These are phyloP conservation scores for Hypoxylon sp. DNA, from an alignment of 2,329 filamentous ascomycete genomes.

Conservation along the genomic window DNA sequence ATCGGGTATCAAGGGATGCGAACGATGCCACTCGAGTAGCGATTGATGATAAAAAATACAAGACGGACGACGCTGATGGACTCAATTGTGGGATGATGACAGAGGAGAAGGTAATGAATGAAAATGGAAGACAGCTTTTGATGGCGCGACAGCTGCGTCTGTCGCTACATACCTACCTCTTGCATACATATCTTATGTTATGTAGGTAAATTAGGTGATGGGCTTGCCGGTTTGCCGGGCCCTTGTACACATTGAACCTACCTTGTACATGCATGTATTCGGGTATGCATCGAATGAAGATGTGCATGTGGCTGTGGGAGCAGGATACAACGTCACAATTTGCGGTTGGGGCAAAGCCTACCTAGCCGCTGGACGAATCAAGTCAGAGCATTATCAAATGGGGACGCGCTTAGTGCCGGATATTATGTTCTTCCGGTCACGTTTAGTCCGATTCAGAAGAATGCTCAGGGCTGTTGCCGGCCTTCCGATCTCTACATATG, in stretches of 20 bases:
- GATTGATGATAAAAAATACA: conserved; percentile 2
- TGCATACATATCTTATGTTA: background rate
- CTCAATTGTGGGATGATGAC: conserved; percentile 10
- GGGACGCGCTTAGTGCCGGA: conserved; percentile 22
- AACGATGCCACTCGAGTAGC: conserved; percentile 9
- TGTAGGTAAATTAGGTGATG: background rate
- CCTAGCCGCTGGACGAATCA: conserved; percentile 10
- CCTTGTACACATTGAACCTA: background rate
- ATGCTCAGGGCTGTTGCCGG: no score
- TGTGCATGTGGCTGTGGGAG: conserved; percentile 33
- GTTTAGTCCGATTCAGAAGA: background rate
- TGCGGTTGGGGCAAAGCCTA: conserved; percentile 23
- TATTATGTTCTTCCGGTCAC: conserved; percentile 22
- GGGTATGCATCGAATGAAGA: conserved; percentile 12
- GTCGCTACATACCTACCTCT: background rate
- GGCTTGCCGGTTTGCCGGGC: background rate
- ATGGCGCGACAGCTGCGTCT: conserved; percentile 19
- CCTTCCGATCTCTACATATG: no score
- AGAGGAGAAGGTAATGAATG: conserved; percentile 12
- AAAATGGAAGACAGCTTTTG: background rate
- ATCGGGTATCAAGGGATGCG: background rate
- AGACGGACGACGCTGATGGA: background rate
- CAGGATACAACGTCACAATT: conserved; percentile 32
- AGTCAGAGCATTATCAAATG: background rate
- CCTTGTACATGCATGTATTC: background rate